Percentiles rank a stretch among this genome's conserved stretches.
Conservation (phyloP, 2,329 filamentous ascomycete genomes). For the Talaromyces funiculosus region DNA sequence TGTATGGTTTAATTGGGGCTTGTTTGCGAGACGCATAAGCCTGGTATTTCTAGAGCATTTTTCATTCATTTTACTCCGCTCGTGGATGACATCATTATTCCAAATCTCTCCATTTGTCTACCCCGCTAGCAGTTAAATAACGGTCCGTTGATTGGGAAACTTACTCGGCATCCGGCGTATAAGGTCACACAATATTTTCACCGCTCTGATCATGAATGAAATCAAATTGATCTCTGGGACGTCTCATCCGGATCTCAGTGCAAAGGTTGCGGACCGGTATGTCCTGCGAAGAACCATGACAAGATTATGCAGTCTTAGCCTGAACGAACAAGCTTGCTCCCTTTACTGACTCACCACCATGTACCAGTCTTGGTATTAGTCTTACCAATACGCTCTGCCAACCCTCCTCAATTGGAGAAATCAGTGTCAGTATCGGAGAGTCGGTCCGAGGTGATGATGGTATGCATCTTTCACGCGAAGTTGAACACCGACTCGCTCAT, state of each 20-base stretch:
- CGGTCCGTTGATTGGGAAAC: not conserved
- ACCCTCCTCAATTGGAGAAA: conserved; percentile 60
- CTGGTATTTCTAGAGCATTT: too few species aligned
- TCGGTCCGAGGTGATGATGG: conserved; percentile 93
- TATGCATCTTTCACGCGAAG: conserved; percentile 32
- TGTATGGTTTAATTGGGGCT: too few species aligned
- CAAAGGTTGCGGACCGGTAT: conserved; percentile 62
- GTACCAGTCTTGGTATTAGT: conserved; percentile 56
- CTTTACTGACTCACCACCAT: not conserved
- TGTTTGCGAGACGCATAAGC: too few species aligned
- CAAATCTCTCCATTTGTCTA: not conserved
- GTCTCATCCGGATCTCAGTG: conserved; percentile 66
- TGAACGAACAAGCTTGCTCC: not conserved
- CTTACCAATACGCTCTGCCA: conserved; percentile 63
- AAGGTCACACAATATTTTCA: not conserved
- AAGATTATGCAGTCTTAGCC: not conserved
- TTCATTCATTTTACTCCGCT: not conserved
- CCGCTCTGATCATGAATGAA: conserved; percentile 45
- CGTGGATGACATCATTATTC: not conserved
- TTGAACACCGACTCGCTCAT: conserved; percentile 14
- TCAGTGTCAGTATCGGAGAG: conserved; percentile 80
- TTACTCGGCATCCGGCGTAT: not conserved
- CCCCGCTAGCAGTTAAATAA: not conserved
- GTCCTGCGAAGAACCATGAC: conserved; percentile 16
- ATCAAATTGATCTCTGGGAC: conserved; percentile 71